phyloP scores from a whole-genome alignment of 257 asterid genomes.

The Coffea canephora region DNA sequence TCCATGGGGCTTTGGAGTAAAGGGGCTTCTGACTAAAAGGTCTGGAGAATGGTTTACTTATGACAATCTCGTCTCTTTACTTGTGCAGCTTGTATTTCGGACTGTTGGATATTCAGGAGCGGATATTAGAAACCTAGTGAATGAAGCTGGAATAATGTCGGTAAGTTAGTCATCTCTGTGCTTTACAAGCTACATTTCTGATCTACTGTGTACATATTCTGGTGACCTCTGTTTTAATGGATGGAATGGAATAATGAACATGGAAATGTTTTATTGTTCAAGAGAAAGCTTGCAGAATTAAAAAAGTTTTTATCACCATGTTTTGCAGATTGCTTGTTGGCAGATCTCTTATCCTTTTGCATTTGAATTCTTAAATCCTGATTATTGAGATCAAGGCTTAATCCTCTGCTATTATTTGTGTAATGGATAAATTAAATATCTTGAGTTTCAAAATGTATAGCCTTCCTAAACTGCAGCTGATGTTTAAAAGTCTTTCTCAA shows the following conservation, averaged over 20 bases:
- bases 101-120: slow-evolving; percentile 99
- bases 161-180: slow-evolving; percentile 52
- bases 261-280: background rate
- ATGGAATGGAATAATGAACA: slow-evolving; percentile 1
- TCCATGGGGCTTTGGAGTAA: background rate
- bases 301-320: background rate
- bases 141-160: slow-evolving; percentile 97
- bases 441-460: background rate
- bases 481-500: background rate
- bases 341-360: background rate
- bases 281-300: background rate
- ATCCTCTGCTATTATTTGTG: background rate
- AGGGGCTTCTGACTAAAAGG: background rate
- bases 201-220: background rate
- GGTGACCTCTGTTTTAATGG: background rate
- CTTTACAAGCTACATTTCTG: slow-evolving; percentile 9
- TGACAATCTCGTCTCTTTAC: slow-evolving; percentile 21
- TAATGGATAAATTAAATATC: background rate
- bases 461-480: background rate
- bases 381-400: background rate
- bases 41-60: slow-evolving; percentile 1
- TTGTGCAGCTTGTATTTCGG: slow-evolving; percentile 88
- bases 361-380: background rate
- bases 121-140: slow-evolving; percentile 87
- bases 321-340: background rate